These are phyloP conservation scores for Aureobasidium uvarum DNA, from an alignment of 2,329 filamentous ascomycete species.

Conservation along the genomic window DNA sequence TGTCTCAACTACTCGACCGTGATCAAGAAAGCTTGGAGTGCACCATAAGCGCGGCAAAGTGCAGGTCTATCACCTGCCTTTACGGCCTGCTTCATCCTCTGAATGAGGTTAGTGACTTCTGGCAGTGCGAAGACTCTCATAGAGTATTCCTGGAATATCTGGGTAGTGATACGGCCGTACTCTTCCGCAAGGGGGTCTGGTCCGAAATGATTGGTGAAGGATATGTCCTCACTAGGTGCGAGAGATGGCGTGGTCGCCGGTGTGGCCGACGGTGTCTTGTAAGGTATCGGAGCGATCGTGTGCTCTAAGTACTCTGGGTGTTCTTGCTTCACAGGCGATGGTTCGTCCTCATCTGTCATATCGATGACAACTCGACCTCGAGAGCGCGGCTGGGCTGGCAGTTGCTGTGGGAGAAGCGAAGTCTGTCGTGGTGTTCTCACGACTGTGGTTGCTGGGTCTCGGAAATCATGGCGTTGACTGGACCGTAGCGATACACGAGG, in stretches of 20 bases:
- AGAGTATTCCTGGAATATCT: not conserved
- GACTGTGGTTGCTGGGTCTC: not conserved
- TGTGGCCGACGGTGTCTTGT: not conserved
- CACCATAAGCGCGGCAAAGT: not conserved
- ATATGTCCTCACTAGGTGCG: not conserved
- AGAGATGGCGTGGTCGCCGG: not conserved
- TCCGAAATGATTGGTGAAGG: not conserved
- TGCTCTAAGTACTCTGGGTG: not conserved
- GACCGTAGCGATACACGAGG: not conserved
- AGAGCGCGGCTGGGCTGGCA: not conserved
- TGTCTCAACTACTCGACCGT: not conserved
- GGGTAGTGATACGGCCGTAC: conserved; percentile 2
- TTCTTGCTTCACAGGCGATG: not conserved
- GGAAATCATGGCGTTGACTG: not conserved
- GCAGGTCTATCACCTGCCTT: not conserved
- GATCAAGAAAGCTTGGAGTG: not conserved
- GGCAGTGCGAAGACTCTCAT: not conserved
- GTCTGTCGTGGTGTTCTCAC: not conserved
- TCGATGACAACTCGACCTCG: not conserved
- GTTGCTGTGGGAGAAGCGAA: not conserved
- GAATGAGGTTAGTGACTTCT: not conserved
- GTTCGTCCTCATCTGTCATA: not conserved
- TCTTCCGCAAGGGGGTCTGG: conserved; percentile 12
- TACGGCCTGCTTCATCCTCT: conserved; percentile 4
- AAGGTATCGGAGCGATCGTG: not conserved